Base-by-base conservation (phyloP, 768 basidiomycete genomes). In the Suillus subaureus region DNA sequence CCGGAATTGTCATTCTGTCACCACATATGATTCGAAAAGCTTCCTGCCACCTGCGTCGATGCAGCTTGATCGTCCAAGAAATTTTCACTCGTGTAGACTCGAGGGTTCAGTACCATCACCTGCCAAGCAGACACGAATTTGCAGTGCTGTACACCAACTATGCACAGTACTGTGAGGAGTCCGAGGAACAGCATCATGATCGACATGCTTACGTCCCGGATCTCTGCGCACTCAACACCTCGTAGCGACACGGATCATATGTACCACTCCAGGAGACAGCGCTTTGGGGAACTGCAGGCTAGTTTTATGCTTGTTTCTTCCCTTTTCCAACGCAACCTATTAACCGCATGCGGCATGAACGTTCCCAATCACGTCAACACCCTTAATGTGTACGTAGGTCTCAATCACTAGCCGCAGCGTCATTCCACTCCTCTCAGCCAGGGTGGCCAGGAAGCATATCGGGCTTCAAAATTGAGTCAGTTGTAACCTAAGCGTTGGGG, bases 361-460 rank as follows among this genome's bases (percentile, higher is more conserved):
- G 40, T 60, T 42, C 18, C 40, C 6, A 60, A 60, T 21, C 58
- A 60, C 58, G 58, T 60, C 58, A 60, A 60, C 16, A 28, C 58
- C 58, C 58, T 58, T 58, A 40, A 57, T 40, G 39, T 42, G 26
- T 42, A 40, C 37, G 18, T 26, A 16, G 37, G 56, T 11, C 39
- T 26, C 3, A 52, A 40, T 28, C 15, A 28, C 57, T 28, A 43
- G 6, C 28, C 23, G 39, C 40, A 26, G 31, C 40, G 18, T 60
- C 39, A 18, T 12, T 40, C 18, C 57, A 13, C 26, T 18, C 18
- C 40, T 42, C 39, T 60, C 39, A 42, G 12, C 26, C 26, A 54
- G 52, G 51, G 28, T 52, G 16, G 26, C 26, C 4, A 40, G 58
- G 58, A 43, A 42, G 37, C 58, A 12, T 60, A 13, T 21, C 40